Evolutionary conservation across 257 asterid species (phyloP), one percentile per base, ranked within the genome.

Genomic region (Ballota nigra): DNA sequence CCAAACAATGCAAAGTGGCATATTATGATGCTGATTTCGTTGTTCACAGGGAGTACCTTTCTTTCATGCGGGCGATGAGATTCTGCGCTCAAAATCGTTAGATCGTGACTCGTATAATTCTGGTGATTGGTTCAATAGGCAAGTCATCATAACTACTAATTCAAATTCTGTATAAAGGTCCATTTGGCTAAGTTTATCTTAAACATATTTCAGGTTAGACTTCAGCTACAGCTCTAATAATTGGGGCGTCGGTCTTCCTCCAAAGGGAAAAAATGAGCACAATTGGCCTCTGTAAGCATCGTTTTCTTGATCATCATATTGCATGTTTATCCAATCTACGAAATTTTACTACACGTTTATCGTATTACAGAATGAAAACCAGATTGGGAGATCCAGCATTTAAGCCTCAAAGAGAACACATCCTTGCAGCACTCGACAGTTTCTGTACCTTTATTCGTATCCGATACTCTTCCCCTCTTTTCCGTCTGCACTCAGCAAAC

Each of bases 51-150:
- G 98, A 69, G 77, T 94, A 71, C 96, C 98, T 11, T 94, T 94
- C 84, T 94, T 94, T 84, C 98, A 94, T 68, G 83, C 91, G 36
- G 99, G 99, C 55, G 99, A 94, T 78, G 99, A 94, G 86, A 85
- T 91, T 79, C 84, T 94, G 71, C 98, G 98, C 56, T 94, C 98
- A 65, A 94, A 94, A 82, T 94, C 98, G 23, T 81, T 91, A 71
- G 98, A 94, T 59, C 98, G 97, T 65, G 98, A 94, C 81, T 94
- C 98, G 8, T 94, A 94, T 78, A 94, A 94, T 73, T 94, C 98
- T 45, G 95, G 98, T 68, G 97, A 94, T 85, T 94, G 98, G 98
- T 94, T 94, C 88, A 94, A 94, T 86, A 91, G 97, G 97, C 89
- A 61, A 62, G 29, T 41, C 77, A 13, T 57, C 60, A 56, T 3